Percentiles rank a stretch among this genome's conserved stretches.
phyloP scores from a whole-genome alignment of 805 yeast species.

The Phaffomyces antillensis region DNA sequence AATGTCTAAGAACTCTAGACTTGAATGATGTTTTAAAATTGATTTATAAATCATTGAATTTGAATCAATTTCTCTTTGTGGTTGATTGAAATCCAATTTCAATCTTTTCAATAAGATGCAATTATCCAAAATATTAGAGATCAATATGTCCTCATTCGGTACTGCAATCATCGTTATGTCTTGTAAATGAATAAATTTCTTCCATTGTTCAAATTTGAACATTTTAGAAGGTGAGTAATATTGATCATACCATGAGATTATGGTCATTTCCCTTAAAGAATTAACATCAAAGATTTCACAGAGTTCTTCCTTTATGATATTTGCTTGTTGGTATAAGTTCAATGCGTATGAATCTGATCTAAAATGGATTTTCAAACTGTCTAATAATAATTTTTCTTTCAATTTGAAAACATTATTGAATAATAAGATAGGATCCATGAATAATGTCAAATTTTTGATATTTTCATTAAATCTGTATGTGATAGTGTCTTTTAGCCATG shows the following conservation, averaged over 20 bases:
- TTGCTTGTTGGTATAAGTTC: conserved; percentile 20
- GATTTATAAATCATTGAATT: conserved; percentile 28
- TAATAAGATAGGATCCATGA: conserved; percentile 32
- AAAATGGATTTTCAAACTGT: conserved; percentile 34
- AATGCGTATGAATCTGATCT: conserved; percentile 32
- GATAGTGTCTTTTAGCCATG: conserved; percentile 23
- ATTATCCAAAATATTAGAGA: conserved; percentile 26
- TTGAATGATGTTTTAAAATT: conserved; percentile 26
- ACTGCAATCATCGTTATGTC: conserved; percentile 36
- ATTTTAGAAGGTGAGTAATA: conserved; percentile 23
- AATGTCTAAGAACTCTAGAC: conserved; percentile 32
- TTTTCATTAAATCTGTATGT: conserved; percentile 19
- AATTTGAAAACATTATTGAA: conserved; percentile 26
- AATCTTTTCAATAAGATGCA: conserved; percentile 28
- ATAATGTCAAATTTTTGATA: conserved; percentile 25
- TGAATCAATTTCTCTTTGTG: conserved; percentile 26
- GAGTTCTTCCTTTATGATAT: conserved; percentile 16
- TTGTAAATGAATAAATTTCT: conserved; percentile 28
- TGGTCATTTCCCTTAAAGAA: conserved; percentile 29
- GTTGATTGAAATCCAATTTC: conserved; percentile 33
- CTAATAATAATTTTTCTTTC: conserved; percentile 25
- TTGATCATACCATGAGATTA: conserved; percentile 38
- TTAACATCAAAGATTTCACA: conserved; percentile 31
- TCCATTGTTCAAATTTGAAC: conserved; percentile 30
- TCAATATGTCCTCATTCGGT: conserved; percentile 23